Percentiles rank a stretch among this genome's conserved stretches.
Conservation (phyloP, 495 filamentous ascomycete species). For the Niebla homalea region DNA sequence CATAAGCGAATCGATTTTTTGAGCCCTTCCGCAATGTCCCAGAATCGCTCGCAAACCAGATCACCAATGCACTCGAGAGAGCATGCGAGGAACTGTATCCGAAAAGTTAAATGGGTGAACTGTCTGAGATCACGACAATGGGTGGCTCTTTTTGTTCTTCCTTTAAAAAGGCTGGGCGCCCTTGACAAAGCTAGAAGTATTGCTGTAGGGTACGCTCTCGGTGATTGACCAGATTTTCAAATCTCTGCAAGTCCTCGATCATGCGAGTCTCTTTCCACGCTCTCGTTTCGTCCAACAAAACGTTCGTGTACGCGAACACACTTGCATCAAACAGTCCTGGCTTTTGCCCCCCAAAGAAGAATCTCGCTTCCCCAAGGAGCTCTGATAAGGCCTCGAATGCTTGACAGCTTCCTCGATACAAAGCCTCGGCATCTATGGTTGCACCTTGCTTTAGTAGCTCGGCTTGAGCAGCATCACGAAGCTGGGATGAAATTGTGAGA, state of each 20-base stretch:
- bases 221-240: conserved; percentile 40
- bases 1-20: too few relatives aligned
- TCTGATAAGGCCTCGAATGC: conserved; percentile 64
- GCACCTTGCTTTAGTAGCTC: conserved; percentile 55
- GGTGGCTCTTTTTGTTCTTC: too few relatives aligned
- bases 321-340: conserved; percentile 75
- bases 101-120: too few relatives aligned
- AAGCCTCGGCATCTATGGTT: conserved; percentile 44
- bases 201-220: conserved; percentile 31
- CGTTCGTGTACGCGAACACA: conserved; percentile 82
- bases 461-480: conserved; percentile 54
- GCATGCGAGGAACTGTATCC: too few relatives aligned
- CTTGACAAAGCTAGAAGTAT: conserved; percentile 15
- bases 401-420: conserved; percentile 54
- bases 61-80: too few relatives aligned
- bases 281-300: conserved; percentile 50
- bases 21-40: too few relatives aligned
- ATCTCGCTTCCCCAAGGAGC: conserved; percentile 49
- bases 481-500: conserved; percentile 44
- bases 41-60: too few relatives aligned
- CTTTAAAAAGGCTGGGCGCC: too few relatives aligned
- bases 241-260: conserved; percentile 25
- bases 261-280: conserved; percentile 43
- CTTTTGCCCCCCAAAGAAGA: conserved; percentile 49
- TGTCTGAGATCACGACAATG: too few relatives aligned